These are phyloP conservation scores for Pseudoturritis turrita DNA, from an alignment of 345 rosid genomes.

Conservation along the genomic window DNA sequence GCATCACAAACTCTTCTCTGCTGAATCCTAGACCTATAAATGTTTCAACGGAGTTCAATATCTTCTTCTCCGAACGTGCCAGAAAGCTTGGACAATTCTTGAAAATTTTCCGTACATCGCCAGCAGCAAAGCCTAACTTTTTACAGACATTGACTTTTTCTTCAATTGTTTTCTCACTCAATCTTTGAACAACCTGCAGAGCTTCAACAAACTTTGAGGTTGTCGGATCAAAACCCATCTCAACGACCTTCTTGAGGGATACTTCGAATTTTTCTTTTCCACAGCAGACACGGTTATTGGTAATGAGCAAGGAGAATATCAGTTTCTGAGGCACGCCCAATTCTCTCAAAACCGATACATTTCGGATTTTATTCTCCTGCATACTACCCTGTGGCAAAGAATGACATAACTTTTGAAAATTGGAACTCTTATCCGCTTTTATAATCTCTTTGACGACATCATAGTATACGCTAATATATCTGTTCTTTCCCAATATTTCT, in stretches of 20 bases:
- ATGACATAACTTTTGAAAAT: neutral
- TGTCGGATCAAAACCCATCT: constrained; percentile 24
- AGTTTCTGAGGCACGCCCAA: constrained; percentile 16
- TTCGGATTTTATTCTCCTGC: constrained; percentile 1
- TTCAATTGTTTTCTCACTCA: neutral
- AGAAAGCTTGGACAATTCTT: constrained; percentile 7
- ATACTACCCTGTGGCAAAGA: neutral
- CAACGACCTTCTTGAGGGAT: neutral
- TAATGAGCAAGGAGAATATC: neutral
- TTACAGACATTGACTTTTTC: neutral
- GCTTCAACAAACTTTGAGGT: constrained; percentile 14
- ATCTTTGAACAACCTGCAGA: neutral
- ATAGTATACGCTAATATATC: neutral
- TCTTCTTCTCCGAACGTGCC: neutral
- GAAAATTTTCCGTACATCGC: constrained; percentile 17
- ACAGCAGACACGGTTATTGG: neutral
- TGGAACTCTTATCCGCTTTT: neutral
- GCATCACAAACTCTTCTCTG: neutral
- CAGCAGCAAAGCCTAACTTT: constrained; percentile 27
- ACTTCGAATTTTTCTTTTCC: neutral
- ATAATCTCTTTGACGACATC: neutral
- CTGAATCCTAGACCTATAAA: neutral
- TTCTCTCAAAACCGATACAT: constrained; percentile 8
- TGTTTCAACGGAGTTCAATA: neutral
- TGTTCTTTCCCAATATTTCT: neutral